Evolutionary conservation across 2,329 filamentous ascomycete genomes (phyloP).

Genomic region (Macrophomina pseudophaseolina): DNA sequence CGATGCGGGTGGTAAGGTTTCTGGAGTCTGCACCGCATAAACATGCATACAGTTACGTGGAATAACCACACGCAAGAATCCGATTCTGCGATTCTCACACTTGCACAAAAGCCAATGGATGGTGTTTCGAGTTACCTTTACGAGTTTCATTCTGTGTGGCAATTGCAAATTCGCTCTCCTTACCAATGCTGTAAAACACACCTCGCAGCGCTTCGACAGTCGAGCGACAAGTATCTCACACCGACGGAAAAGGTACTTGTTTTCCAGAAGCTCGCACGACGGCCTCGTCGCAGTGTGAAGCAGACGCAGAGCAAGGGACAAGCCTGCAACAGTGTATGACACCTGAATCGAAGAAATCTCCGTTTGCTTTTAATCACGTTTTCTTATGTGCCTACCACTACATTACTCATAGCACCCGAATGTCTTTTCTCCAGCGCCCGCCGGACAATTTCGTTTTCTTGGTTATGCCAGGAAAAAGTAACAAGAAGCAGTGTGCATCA

Average conservation of each 20-base stretch:
- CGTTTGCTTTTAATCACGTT: neutral
- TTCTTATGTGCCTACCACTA: neutral
- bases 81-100: neutral
- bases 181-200: too few species aligned
- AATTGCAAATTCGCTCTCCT: too few species aligned
- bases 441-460: conserved; percentile 1
- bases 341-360: neutral
- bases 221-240: too few species aligned
- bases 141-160: too few species aligned
- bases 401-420: conserved; percentile 4
- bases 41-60: neutral
- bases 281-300: neutral
- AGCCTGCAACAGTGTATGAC: too few species aligned
- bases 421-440: neutral
- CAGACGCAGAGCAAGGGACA: neutral
- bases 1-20: neutral
- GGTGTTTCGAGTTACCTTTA: too few species aligned
- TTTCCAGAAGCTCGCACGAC: conserved; percentile 5
- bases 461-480: neutral
- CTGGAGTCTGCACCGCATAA: neutral
- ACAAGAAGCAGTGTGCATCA: neutral
- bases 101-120: too few species aligned
- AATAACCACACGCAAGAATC: neutral
- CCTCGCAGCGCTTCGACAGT: too few species aligned
- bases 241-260: neutral